Conservation (phyloP, 371 early-diverging fungal genomes). For the Mortierella sp. region DNA sequence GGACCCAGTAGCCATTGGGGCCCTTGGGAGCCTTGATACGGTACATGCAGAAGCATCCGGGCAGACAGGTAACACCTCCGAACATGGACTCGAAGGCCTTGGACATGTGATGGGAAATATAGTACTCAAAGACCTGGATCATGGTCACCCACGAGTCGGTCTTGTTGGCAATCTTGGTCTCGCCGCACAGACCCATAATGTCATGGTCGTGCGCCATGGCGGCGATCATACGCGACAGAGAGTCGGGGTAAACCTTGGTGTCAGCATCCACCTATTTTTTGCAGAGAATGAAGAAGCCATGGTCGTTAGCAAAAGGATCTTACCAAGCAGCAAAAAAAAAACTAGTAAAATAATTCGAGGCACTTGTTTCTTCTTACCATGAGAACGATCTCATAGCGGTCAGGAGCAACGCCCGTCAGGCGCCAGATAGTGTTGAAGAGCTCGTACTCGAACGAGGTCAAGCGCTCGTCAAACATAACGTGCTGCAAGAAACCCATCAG, state of each 20-base stretch:
- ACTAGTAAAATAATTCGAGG: not conserved
- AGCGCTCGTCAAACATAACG: slow-evolving; percentile 94
- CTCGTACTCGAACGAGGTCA: slow-evolving; percentile 97
- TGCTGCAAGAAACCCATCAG: slow-evolving; percentile 97
- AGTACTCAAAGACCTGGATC: slow-evolving; percentile 99
- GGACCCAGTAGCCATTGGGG: slow-evolving; percentile 84
- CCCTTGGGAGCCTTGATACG: slow-evolving; percentile 90
- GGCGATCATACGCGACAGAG: slow-evolving; percentile 79
- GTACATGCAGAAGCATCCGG: slow-evolving; percentile 98
- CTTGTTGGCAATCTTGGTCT: slow-evolving; percentile 90
- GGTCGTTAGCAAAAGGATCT: not conserved
- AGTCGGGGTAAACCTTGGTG: slow-evolving; percentile 87
- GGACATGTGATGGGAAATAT: slow-evolving; percentile 93
- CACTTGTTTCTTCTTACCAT: slow-evolving; percentile 75
- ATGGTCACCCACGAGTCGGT: slow-evolving; percentile 86
- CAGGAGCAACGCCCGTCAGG: slow-evolving; percentile 87
- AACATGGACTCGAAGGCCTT: slow-evolving; percentile 97
- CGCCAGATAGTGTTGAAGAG: slow-evolving; percentile 91
- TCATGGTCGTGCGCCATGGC: slow-evolving; percentile 83
- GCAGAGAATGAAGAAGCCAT: not conserved
- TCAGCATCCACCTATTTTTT: slow-evolving; percentile 87
- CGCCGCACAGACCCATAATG: slow-evolving; percentile 88
- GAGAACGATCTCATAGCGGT: slow-evolving; percentile 88
- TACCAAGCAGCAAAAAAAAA: not conserved
- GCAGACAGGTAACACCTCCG: slow-evolving; percentile 97